phyloP scores from a whole-genome alignment of 2,329 filamentous ascomycete genomes.

The Trichoderma sp. region DNA sequence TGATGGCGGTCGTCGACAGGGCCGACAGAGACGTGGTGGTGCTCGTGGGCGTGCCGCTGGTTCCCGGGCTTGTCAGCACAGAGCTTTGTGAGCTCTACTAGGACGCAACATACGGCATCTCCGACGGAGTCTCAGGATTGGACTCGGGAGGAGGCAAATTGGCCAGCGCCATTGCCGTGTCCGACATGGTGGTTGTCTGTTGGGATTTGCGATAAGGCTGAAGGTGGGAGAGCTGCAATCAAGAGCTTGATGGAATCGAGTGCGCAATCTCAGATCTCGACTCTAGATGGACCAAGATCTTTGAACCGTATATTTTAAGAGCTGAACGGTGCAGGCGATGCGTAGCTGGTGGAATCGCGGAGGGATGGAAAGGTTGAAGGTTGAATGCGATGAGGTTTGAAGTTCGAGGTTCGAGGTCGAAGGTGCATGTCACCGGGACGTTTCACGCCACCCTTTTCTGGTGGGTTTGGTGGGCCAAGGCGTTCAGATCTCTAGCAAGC shows the following conservation, averaged over 20 bases:
- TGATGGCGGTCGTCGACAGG: constrained; percentile 91
- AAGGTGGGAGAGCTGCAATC: neutral
- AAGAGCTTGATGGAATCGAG: neutral
- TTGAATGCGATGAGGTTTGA: neutral
- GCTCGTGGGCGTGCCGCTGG: constrained; percentile 87
- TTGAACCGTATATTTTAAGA: neutral
- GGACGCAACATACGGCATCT: constrained; percentile 72
- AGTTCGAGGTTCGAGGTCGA: neutral
- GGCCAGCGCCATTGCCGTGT: constrained; percentile 62
- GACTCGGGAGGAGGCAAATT: constrained; percentile 82
- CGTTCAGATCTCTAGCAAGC: neutral
- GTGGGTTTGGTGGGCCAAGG: neutral
- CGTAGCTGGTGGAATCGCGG: neutral
- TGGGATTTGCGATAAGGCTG: neutral
- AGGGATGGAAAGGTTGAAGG: neutral
- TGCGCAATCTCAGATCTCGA: neutral
- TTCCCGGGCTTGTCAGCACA: constrained; percentile 20
- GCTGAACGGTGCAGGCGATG: neutral
- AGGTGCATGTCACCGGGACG: constrained; percentile 13
- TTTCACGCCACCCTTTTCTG: constrained; percentile 16
- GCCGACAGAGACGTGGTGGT: constrained; percentile 89
- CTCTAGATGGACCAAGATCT: neutral
- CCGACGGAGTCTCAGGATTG: constrained; percentile 81
- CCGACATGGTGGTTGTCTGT: neutral
- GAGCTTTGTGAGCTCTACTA: neutral